A percentile compares a stretch with the other conserved stretches of the same genome.
Conservation (phyloP, 257 asterid genomes). For the Phtheirospermum japonicum region DNA sequence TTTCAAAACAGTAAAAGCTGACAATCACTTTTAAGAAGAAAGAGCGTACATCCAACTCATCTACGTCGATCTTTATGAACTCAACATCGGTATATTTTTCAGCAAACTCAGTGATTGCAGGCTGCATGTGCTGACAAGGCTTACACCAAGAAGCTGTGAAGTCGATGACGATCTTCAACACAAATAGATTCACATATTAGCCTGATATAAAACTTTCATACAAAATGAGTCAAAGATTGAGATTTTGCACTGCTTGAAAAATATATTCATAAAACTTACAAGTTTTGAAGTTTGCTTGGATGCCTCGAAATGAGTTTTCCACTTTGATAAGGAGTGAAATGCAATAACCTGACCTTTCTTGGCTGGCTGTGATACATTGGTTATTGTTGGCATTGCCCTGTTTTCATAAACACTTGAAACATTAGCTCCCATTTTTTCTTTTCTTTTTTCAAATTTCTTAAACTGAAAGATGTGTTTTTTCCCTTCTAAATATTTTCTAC, state of each 20-base stretch:
- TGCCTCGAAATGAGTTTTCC: conserved; percentile 57
- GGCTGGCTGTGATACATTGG: conserved; percentile 7
- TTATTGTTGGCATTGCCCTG: conserved; percentile 2
- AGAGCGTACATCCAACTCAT: conserved; percentile 47
- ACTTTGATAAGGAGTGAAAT: conserved; percentile 50
- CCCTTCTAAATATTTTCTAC: background rate
- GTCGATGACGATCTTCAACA: conserved; percentile 54
- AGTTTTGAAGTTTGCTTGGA: conserved; percentile 56
- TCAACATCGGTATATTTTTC: conserved; percentile 51
- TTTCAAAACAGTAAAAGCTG: background rate
- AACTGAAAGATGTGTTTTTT: background rate
- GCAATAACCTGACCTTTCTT: conserved; percentile 43
- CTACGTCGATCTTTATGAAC: conserved; percentile 73
- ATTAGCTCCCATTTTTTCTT: conserved; percentile 40
- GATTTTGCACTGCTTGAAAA: too few species aligned
- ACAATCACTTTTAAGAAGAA: conserved; percentile 2
- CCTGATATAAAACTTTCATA: background rate
- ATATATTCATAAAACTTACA: conserved; percentile 32
- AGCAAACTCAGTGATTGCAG: conserved; percentile 52
- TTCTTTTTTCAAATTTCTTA: background rate
- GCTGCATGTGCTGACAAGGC: conserved; percentile 55
- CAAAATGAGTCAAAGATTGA: background rate
- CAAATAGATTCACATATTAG: background rate
- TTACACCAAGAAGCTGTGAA: conserved; percentile 83
- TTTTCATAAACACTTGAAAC: conserved; percentile 31